Evolutionary conservation across 23 red algal genomes (phyloP), one percentile per base, ranked within the genome.

Genomic region (Rhodosorus marinus): DNA sequence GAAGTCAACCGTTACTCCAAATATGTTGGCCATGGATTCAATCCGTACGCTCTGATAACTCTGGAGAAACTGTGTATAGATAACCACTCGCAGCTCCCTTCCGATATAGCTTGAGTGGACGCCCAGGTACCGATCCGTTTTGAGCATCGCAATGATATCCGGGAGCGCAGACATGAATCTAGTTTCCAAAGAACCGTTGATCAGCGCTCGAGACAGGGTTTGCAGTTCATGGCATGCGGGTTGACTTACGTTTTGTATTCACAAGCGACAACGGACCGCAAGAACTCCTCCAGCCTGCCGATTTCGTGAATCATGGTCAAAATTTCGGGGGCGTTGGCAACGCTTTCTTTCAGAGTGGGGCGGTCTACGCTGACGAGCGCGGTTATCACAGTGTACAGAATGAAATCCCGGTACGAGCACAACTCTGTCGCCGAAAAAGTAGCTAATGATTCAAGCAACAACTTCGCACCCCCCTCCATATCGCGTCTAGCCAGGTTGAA

Each of bases 381-480:
- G 26, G 69, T 83, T 19, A 98, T 53, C 21, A 98, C 76, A 3
- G 90, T 80, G 67, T 81, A 81, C 31, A 80, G 69, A 8, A 98
- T 66, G 51, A 98, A 98, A 8, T 30, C 67, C 23, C 59, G 49
- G 64, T 72, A 84, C 23, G 74, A 60, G 34, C 55, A 72, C 26
- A 98, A 35, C 30, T 98, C 90, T 20, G 74, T 81, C 0, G 90
- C 90, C 26, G 90, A 75, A 38, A 98, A 98, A 0, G 90, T 98
- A 41, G 81, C 72, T 3, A 98, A 62, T 45, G 77, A 64, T 36
- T 98, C 90, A 36, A 98, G 67, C 36, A 98, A 74, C 29, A 80
- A 60, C 20, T 62, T 35, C 1, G 78, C 65, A 22, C 79, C 77
- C 25, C 54, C 77, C 4, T 64, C 47, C 32, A 83, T 70, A 36